These are phyloP conservation scores for Serendipita sp. DNA, from an alignment of 768 basidiomycete genomes.

Conservation along the genomic window DNA sequence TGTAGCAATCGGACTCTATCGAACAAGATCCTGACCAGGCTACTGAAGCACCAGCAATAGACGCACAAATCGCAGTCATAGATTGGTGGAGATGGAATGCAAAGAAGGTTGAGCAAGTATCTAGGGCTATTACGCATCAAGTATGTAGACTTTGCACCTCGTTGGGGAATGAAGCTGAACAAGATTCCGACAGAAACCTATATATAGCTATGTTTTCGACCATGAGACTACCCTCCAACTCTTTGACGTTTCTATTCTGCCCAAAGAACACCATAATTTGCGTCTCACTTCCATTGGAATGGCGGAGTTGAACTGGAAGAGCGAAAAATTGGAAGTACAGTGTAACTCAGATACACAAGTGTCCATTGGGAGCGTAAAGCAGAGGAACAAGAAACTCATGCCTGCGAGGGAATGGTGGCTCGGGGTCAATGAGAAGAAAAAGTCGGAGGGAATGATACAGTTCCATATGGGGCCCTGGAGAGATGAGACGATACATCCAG, in stretches of 20 bases:
- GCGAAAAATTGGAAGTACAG: slow-evolving; percentile 31
- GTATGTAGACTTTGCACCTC: slow-evolving; percentile 19
- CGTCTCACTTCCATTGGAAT: slow-evolving; percentile 23
- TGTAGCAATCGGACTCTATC: slow-evolving; percentile 29
- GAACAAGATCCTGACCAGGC: slow-evolving; percentile 31
- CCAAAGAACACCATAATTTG: background rate
- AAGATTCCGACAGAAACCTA: background rate
- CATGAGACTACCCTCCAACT: slow-evolving; percentile 23
- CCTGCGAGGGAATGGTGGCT: slow-evolving; percentile 65
- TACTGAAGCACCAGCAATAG: slow-evolving; percentile 46
- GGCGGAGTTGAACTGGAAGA: slow-evolving; percentile 27
- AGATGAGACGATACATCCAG: background rate
- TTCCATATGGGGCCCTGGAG: background rate
- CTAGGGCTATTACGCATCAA: slow-evolving; percentile 58
- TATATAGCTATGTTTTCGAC: background rate
- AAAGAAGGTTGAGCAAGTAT: slow-evolving; percentile 32
- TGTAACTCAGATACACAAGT: slow-evolving; percentile 41
- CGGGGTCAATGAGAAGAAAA: slow-evolving; percentile 27
- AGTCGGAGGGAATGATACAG: background rate
- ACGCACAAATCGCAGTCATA: slow-evolving; percentile 32
- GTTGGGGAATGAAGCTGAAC: background rate
- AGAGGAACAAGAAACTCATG: slow-evolving; percentile 40
- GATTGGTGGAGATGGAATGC: slow-evolving; percentile 46
- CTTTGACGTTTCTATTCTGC: slow-evolving; percentile 16
- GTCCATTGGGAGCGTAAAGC: slow-evolving; percentile 40